Base-by-base conservation (phyloP, 331 rosid species). In the Spiraea crenata region DNA sequence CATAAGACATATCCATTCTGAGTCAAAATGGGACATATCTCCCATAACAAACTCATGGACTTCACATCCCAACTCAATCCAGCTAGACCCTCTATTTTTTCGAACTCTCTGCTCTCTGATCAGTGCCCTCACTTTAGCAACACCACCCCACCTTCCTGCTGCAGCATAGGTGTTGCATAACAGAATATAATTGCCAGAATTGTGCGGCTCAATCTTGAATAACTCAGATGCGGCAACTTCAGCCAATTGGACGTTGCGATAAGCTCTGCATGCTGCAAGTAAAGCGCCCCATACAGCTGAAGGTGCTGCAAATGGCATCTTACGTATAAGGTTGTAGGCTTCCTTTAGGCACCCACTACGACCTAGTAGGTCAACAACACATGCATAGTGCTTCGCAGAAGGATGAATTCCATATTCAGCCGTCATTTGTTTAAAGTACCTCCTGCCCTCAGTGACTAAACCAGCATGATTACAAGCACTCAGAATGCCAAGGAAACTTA, bases 41-140 rank as follows among this genome's bases (percentile, higher is more conserved):
- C 60, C 72, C 47, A 50, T 35, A 55, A 67, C n/a, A 50, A 67
- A 67, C 42, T 67, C 72, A 49, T 67, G 49, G 16, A 67, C 59
- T 50, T 67, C 59, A 51, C 34, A 15, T 16, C 72, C 72, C 60
- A 50, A 49, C 60, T 67, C 72, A 50, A 37, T 67, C 72, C 72
- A 67, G 49, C 72, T 50, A 7, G 72, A 67, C 47, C 72, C 72
- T 67, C 44, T 67, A 67, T 67, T 67, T n/a, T 67, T 67, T n/a
- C 72, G 50, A 67, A 50, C 46, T n/a, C 46, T 4, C 7, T 67
- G 60, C 48, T 16, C 61, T 38, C 72, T 67, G 51, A 67, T 67
- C 72, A 50, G 40, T 7, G 35, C 37, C 49, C 72, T 67, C 35
- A 67, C 72, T 37, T 67, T 67, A 1, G n/a, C 25, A 9, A 67